These are phyloP conservation scores for Fusarium succisae DNA, from an alignment of 2,329 filamentous ascomycete species.

Conservation along the genomic window DNA sequence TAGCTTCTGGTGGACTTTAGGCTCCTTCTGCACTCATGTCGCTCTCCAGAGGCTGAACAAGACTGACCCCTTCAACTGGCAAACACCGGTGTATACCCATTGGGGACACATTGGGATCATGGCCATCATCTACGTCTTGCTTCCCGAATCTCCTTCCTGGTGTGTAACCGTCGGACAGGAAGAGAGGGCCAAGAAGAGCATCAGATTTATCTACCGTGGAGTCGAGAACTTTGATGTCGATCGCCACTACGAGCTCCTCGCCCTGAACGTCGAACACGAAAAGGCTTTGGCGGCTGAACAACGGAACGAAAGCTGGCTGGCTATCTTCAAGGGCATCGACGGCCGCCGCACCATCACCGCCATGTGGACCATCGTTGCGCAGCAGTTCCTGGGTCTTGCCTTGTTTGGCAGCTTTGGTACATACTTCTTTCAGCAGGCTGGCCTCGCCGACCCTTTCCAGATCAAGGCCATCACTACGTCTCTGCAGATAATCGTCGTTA, in stretches of 20 bases:
- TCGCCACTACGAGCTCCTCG: slow-evolving; percentile 40
- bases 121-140: slow-evolving; percentile 49
- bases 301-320: slow-evolving; percentile 40
- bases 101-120: slow-evolving; percentile 56
- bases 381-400: slow-evolving; percentile 31
- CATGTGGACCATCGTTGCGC: slow-evolving; percentile 40
- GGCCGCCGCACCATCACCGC: slow-evolving; percentile 44
- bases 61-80: slow-evolving; percentile 47
- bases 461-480: slow-evolving; percentile 33
- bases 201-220: slow-evolving; percentile 34
- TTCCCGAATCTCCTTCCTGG: slow-evolving; percentile 55
- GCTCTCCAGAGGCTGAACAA: slow-evolving; percentile 50
- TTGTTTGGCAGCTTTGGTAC: slow-evolving; percentile 60
- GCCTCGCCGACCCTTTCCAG: slow-evolving; percentile 35
- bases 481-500: slow-evolving; percentile 18
- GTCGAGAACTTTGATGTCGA: slow-evolving; percentile 44
- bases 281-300: slow-evolving; percentile 33
- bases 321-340: slow-evolving; percentile 45
- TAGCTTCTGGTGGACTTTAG: slow-evolving; percentile 56
- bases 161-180: slow-evolving; percentile 38
- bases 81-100: slow-evolving; percentile 54
- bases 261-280: slow-evolving; percentile 40
- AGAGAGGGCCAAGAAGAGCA: slow-evolving; percentile 9
- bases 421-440: slow-evolving; percentile 50
- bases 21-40: slow-evolving; percentile 54